Evolutionary conservation across 805 yeast genomes (phyloP).

Genomic region (Dipodascus albidus): DNA sequence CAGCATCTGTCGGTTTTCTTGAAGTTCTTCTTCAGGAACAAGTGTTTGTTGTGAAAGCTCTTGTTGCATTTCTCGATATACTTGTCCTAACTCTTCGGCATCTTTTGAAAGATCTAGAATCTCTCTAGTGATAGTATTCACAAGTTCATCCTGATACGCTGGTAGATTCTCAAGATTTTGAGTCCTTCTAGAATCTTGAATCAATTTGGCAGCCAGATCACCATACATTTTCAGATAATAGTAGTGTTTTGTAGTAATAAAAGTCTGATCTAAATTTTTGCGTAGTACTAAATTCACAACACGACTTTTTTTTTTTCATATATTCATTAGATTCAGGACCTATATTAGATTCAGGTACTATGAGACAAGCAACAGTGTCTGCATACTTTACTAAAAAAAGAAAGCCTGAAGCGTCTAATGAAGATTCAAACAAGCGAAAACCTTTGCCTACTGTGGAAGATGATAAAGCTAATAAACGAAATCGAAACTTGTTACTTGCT

Average conservation of each 20-base stretch:
- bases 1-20: conserved; percentile 19
- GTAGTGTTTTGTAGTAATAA: no score
- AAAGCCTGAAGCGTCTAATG: background rate
- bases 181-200: conserved; percentile 75
- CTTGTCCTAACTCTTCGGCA: conserved; percentile 28
- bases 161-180: conserved; percentile 55
- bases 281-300: background rate
- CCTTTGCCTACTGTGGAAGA: background rate
- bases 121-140: conserved; percentile 62
- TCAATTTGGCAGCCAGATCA: conserved; percentile 72
- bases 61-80: conserved; percentile 42
- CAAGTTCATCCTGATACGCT: conserved; percentile 57
- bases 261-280: background rate
- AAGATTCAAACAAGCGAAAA: background rate
- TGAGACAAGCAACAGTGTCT: background rate
- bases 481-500: background rate
- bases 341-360: no score
- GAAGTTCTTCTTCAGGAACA: background rate
- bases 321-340: background rate
- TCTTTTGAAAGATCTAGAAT: conserved; percentile 29
- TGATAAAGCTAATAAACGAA: background rate
- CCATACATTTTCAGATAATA: no score
- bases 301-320: background rate
- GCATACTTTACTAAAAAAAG: background rate
- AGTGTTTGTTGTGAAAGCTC: conserved; percentile 21